Base-by-base conservation (phyloP, 495 filamentous ascomycete species). In the Letharia lupina region DNA sequence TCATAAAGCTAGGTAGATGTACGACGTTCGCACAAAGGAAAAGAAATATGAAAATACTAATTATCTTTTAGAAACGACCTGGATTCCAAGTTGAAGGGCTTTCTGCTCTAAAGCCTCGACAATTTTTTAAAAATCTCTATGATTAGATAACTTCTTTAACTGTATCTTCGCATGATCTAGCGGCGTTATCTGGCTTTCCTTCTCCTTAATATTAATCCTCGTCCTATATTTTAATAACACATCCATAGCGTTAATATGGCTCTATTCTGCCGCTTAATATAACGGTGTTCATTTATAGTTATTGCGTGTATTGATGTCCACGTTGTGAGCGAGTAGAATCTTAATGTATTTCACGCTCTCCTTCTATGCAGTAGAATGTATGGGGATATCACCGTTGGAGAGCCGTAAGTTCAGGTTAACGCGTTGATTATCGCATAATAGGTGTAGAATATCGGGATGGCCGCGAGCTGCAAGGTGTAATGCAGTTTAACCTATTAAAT, bases 261-360 rank as follows among this genome's bases (percentile, higher is more conserved):
- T n/a, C 47, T 8, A 11, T 47, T 64, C 62, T 28, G 47, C 62
- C 23, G 62, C 62, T 6, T 15, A 64, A 47, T 64, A 47, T 31
- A 64, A 56, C 35, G 62, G 62, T n/a, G 62, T 64, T 41, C 62
- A 35, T 42, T 47, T 47, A 41, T 20, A 28, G 33, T 28, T 7
- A 56, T 64, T 64, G 31, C 45, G 23, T 11, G 47, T 33, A 75
- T 80, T 48, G 70, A 77, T 45, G 77, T 80, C 69, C 76, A 79
- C 60, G 74, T 78, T 65, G 78, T 76, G 70, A 60, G 70, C 64
- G 69, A 75, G 28, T 15, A 64, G 50, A 23, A 52, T 56, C 15
- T 52, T 37, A 28, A 64, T 64, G 35, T 20, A 47, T 18, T 52
- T 16, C 40, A 28, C 45, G 40, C 16, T 48, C n/a, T 37, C 31